phyloP scores from a whole-genome alignment of 1,139 yeast species.

The Nakaseomyces glabratus region DNA sequence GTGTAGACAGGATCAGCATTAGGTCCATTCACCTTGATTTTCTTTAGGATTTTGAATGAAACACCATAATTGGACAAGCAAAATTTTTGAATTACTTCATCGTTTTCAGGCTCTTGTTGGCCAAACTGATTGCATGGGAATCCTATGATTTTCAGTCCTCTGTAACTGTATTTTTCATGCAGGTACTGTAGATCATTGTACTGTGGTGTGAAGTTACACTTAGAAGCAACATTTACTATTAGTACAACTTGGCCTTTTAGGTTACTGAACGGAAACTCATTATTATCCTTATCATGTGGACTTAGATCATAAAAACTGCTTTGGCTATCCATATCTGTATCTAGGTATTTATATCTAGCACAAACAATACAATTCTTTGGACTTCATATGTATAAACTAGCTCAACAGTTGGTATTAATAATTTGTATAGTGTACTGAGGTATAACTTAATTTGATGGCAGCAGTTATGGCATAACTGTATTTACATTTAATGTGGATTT shows the following conservation, averaged over 20 bases:
- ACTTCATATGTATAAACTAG: no score
- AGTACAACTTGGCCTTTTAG: slow-evolving; percentile 75
- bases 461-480: no score
- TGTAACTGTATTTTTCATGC: slow-evolving; percentile 58
- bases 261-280: slow-evolving; percentile 48
- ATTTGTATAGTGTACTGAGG: no score
- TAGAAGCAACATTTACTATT: slow-evolving; percentile 78
- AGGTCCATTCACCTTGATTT: slow-evolving; percentile 76
- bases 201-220: slow-evolving; percentile 43
- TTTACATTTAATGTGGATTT: no score
- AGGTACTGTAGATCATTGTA: slow-evolving; percentile 67
- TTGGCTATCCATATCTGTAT: background rate
- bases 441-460: no score
- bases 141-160: slow-evolving; percentile 66
- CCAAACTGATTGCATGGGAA: slow-evolving; percentile 88
- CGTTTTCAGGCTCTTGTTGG: slow-evolving; percentile 65
- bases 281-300: slow-evolving; percentile 43
- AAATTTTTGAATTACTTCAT: slow-evolving; percentile 46
- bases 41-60: slow-evolving; percentile 52
- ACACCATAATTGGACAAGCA: slow-evolving; percentile 58
- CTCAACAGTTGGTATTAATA: no score
- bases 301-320: slow-evolving; percentile 39
- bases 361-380: no score
- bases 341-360: no score
- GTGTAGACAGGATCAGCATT: slow-evolving; percentile 64